phyloP scores from a whole-genome alignment of 805 yeast genomes.

The Suhomyces emberorum region DNA sequence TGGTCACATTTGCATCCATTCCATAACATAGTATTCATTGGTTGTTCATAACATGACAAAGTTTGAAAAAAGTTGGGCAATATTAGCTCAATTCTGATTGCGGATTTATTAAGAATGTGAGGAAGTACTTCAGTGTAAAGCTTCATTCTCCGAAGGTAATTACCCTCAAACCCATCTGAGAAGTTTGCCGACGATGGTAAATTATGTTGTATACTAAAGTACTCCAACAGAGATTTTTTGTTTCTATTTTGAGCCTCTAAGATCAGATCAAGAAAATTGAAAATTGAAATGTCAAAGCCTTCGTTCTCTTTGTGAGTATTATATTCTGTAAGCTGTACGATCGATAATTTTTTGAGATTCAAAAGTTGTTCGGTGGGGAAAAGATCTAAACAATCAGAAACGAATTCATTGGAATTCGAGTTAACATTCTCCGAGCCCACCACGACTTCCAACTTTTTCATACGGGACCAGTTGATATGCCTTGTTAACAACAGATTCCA shows the following conservation, averaged over 20 bases:
- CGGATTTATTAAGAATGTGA: constrained; percentile 18
- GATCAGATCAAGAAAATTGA: constrained; percentile 23
- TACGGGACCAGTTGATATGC: constrained; percentile 16
- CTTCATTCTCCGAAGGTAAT: constrained; percentile 56
- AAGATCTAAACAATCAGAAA: constrained; percentile 39
- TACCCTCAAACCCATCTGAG: constrained; percentile 70
- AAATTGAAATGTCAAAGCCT: constrained; percentile 48
- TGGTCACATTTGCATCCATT: constrained; percentile 68
- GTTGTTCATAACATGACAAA: constrained; percentile 64
- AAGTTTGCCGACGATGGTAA: constrained; percentile 58
- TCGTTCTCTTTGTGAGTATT: constrained; percentile 31
- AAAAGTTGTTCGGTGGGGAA: constrained; percentile 29
- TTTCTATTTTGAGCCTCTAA: neutral
- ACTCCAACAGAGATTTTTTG: constrained; percentile 9
- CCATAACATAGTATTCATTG: constrained; percentile 70
- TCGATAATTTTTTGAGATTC: constrained; percentile 33
- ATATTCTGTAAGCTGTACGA: constrained; percentile 30
- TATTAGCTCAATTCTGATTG: constrained; percentile 41
- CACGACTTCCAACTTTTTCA: constrained; percentile 45
- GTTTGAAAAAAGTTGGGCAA: constrained; percentile 61
- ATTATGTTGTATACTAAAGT: constrained; percentile 52
- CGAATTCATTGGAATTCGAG: constrained; percentile 38
- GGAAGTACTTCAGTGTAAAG: constrained; percentile 52
- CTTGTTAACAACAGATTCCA: constrained; percentile 11
- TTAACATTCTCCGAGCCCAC: constrained; percentile 43